phyloP scores from a whole-genome alignment of 1,284 basidiomycete species.

The Puccinia brachypodii region DNA sequence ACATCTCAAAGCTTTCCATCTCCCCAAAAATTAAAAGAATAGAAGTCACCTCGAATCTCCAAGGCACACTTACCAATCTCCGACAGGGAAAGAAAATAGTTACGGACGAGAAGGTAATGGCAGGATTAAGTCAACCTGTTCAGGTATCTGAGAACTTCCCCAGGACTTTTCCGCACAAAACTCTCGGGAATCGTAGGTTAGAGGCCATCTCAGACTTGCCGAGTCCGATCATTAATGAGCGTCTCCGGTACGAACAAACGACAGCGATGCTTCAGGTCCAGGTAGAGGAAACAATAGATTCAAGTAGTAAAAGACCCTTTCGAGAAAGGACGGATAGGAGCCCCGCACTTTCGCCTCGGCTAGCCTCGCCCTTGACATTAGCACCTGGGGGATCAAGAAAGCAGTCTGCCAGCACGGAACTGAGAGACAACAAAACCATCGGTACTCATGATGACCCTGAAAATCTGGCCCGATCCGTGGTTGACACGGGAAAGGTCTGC shows the following conservation, averaged over 20 bases:
- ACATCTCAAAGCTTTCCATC: neutral
- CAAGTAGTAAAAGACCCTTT: neutral
- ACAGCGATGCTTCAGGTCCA: neutral
- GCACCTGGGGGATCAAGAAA: neutral
- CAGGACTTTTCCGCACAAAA: neutral
- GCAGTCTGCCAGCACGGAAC: neutral
- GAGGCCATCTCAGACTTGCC: neutral
- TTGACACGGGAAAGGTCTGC: neutral
- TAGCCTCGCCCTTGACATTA: neutral
- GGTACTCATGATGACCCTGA: neutral
- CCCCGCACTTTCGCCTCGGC: neutral
- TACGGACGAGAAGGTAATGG: neutral
- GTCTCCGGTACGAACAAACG: neutral
- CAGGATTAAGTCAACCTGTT: neutral
- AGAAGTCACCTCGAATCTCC: neutral
- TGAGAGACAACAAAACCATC: neutral
- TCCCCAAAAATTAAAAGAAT: slow-evolving; percentile 2
- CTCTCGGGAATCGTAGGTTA: neutral
- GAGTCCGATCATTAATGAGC: slow-evolving; percentile 1
- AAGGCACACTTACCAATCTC: neutral
- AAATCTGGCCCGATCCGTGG: neutral
- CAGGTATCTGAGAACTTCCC: neutral
- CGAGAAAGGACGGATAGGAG: slow-evolving; percentile 11
- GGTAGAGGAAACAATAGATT: neutral
- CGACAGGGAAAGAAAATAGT: neutral